A percentile compares a stretch with the other conserved stretches of the same genome.
Evolutionary conservation across 441 rosid genomes (phyloP).

Genomic region (Populus hybrid): DNA sequence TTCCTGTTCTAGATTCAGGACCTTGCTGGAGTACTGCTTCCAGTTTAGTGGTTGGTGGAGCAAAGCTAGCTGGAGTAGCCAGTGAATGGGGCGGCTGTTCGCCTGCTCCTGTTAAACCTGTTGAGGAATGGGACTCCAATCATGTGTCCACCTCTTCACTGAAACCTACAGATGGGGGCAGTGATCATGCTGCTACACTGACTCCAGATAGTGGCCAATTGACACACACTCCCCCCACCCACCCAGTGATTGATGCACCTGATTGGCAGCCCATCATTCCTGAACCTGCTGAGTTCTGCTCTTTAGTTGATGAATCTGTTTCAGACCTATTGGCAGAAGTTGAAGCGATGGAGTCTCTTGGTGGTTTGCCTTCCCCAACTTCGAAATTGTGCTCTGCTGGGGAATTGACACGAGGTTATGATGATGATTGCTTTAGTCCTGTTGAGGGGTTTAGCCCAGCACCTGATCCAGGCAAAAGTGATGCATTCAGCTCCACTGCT

Average conservation of each 20-base stretch:
- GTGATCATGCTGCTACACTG: constrained; percentile 53
- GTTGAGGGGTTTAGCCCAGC: constrained; percentile 64
- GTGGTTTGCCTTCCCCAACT: constrained; percentile 72
- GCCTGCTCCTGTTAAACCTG: constrained; percentile 35
- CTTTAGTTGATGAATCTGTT: constrained; percentile 85
- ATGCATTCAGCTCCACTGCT: constrained; percentile 69
- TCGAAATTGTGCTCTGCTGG: constrained; percentile 51
- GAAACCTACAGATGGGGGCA: constrained; percentile 38
- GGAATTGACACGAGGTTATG: constrained; percentile 51
- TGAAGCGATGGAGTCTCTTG: constrained; percentile 94
- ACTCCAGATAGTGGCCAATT: constrained; percentile 57
- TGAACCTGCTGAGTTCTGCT: constrained; percentile 57
- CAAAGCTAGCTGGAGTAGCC: constrained; percentile 53
- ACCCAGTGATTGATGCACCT: constrained; percentile 38
- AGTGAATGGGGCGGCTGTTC: constrained; percentile 53
- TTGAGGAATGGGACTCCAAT: constrained; percentile 52
- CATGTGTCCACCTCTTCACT: constrained; percentile 46
- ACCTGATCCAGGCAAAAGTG: constrained; percentile 54
- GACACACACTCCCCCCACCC: constrained; percentile 38
- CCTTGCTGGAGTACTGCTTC: constrained; percentile 76
- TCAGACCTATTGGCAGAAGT: constrained; percentile 99
- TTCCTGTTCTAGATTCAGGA: constrained; percentile 51
- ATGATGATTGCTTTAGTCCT: constrained; percentile 75
- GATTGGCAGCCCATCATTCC: constrained; percentile 65
- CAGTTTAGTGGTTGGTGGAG: constrained; percentile 52